phyloP scores from a whole-genome alignment of 2,329 filamentous ascomycete genomes.

The Fusarium newnesense region DNA sequence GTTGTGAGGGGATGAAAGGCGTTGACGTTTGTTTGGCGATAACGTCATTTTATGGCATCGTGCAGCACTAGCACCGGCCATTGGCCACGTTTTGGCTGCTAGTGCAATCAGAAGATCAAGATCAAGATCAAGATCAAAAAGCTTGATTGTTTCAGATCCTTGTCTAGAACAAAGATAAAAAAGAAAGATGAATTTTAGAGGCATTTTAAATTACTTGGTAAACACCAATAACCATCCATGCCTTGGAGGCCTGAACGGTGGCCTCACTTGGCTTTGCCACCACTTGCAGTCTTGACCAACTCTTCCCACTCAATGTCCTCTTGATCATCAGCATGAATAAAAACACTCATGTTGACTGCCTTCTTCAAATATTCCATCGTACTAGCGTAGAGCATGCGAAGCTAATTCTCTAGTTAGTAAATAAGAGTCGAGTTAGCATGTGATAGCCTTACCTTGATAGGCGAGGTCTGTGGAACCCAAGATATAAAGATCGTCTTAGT shows the following conservation, averaged over 20 bases:
- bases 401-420: not conserved
- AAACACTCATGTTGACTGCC: conserved; percentile 23
- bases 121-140: conserved; percentile 3
- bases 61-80: conserved; percentile 29
- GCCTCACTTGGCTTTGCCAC: conserved; percentile 13
- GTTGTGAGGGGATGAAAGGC: not conserved
- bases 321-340: conserved; percentile 26
- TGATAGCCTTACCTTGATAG: conserved; percentile 27
- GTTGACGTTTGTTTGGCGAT: conserved; percentile 1
- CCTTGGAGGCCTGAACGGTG: not conserved
- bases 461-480: conserved; percentile 23
- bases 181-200: not conserved
- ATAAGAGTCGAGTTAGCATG: not conserved
- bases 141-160: conserved; percentile 26
- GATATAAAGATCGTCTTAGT: conserved; percentile 33
- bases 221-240: not conserved
- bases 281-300: conserved; percentile 20
- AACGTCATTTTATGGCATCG: conserved; percentile 35
- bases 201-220: not conserved
- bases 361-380: conserved; percentile 37
- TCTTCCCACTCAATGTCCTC: conserved; percentile 27
- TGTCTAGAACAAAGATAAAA: not conserved
- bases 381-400: conserved; percentile 38
- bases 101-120: conserved; percentile 6
- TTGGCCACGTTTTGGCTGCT: conserved; percentile 16